Evolutionary conservation across 768 basidiomycete species (phyloP).

Genomic region (Russula compacta): DNA sequence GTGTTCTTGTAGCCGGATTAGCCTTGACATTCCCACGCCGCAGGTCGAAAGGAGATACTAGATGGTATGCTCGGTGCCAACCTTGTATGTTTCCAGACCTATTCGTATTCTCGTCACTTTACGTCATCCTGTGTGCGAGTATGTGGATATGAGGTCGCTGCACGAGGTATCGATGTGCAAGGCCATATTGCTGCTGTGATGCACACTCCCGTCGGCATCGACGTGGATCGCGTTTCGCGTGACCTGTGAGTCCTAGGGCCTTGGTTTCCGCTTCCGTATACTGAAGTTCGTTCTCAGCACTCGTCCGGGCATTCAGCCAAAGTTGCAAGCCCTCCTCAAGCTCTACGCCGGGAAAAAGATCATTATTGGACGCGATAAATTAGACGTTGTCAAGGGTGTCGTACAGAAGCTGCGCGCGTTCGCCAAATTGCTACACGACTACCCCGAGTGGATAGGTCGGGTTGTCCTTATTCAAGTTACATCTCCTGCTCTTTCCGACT

Average conservation of each 20-base stretch:
- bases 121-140: slow-evolving; percentile 91
- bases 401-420: slow-evolving; percentile 97
- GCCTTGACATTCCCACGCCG: slow-evolving; percentile 1
- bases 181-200: slow-evolving; percentile 76
- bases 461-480: slow-evolving; percentile 89
- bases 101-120: slow-evolving; percentile 94
- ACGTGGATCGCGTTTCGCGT: slow-evolving; percentile 77
- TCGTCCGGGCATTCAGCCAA: slow-evolving; percentile 80
- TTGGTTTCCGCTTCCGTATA: neutral
- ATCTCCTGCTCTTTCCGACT: slow-evolving; percentile 84
- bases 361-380: slow-evolving; percentile 93
- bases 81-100: slow-evolving; percentile 95
- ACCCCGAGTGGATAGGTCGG: slow-evolving; percentile 92
- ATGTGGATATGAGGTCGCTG: slow-evolving; percentile 84
- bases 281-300: slow-evolving; percentile 32
- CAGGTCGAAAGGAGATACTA: slow-evolving; percentile 83
- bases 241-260: slow-evolving; percentile 44
- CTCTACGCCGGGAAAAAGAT: slow-evolving; percentile 97
- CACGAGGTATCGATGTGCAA: slow-evolving; percentile 67
- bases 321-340: slow-evolving; percentile 71
- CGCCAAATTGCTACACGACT: slow-evolving; percentile 85
- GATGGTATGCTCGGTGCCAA: slow-evolving; percentile 98
- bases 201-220: slow-evolving; percentile 94
- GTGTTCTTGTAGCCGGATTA: neutral
- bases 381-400: slow-evolving; percentile 97